Evolutionary conservation across 2,329 filamentous ascomycete species (phyloP), one percentile per base, ranked within the genome.

Genomic region (Arthroderma sp.): DNA sequence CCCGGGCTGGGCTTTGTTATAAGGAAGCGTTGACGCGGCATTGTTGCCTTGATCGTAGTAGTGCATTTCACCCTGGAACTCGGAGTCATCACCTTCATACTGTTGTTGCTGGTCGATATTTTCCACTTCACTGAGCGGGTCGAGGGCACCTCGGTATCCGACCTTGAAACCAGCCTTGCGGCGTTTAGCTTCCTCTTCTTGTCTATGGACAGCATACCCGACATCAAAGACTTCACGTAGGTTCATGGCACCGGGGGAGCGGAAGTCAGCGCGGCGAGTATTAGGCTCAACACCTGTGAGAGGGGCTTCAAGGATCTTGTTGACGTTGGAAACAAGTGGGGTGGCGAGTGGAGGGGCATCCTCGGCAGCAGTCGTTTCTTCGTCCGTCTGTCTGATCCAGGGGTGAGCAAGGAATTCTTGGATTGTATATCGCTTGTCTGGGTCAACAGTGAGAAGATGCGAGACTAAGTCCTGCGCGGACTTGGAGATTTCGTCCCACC

Each of bases 401-500:
- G 93, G 93, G 66, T 98, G 93, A n/a, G 81, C 81, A 59, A 98
- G 77, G 74, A 98, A 98, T 67, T 97, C 85, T 59, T 81, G 83
- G 68, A 98, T 98, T 2, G 88, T 91, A 73, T 89, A 98, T 17
- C 93, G 85, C 77, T 95, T 91, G 60, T 95, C 89, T 0, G 93
- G 93, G 64, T 98, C 90, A 60, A 98, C 93, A 0, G 89, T 94
- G 61, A 98, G 76, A 0, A 98, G 81, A 71, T 98, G 93, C 3
- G 87, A 88, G 58, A 98, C 91, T 8, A 98, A 77, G 66, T 98
- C 91, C 71, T 97, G 89, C 0, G 93, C 93, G 2, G 88, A 85
- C 70, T 93, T 90, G 60, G 91, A 96, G 61, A 98, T 97, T 59
- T 96, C 91, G 64, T 98, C 93, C 93, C 93, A 98, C 93, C 93